Conservation (phyloP, 1,139 yeast genomes). For the Geotrichum citri-aurantii region DNA sequence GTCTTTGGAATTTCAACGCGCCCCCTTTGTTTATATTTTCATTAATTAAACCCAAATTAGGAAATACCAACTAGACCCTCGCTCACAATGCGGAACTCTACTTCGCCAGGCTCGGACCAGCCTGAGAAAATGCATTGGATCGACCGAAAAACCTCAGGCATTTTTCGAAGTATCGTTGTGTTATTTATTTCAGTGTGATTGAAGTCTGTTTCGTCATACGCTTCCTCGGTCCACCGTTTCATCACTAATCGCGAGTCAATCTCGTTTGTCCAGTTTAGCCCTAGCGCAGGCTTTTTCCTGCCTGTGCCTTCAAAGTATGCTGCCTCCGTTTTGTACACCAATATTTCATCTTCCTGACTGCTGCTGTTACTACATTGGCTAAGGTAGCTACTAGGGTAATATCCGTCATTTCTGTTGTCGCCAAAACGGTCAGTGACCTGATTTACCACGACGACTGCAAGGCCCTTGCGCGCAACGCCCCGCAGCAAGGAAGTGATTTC, state of each 20-base stretch:
- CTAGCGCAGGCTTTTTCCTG: slow-evolving; percentile 39
- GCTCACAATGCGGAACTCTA: slow-evolving; percentile 20
- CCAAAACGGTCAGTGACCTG: slow-evolving; percentile 59
- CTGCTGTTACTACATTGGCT: neutral
- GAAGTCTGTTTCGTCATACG: neutral
- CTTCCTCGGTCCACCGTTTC: slow-evolving; percentile 26
- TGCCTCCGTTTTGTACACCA: neutral
- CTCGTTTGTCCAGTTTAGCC: slow-evolving; percentile 42
- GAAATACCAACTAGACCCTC: slow-evolving; percentile 9
- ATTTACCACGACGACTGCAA: slow-evolving; percentile 70
- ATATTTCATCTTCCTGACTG: neutral
- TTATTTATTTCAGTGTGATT: slow-evolving; percentile 5
- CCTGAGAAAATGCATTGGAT: slow-evolving; percentile 20
- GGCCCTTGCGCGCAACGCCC: slow-evolving; percentile 43
- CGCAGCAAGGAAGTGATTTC: slow-evolving; percentile 38
- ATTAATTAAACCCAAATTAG: neutral
- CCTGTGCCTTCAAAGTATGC: neutral
- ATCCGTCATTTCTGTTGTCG: neutral
- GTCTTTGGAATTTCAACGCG: neutral
- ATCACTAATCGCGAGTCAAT: slow-evolving; percentile 40
- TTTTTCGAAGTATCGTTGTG: neutral
- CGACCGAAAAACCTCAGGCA: neutral
- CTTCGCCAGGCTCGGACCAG: slow-evolving; percentile 19
- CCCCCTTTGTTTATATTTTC: neutral
- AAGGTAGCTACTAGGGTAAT: neutral